phyloP scores from a whole-genome alignment of 2,329 filamentous ascomycete species.

The Exophiala bonariae region DNA sequence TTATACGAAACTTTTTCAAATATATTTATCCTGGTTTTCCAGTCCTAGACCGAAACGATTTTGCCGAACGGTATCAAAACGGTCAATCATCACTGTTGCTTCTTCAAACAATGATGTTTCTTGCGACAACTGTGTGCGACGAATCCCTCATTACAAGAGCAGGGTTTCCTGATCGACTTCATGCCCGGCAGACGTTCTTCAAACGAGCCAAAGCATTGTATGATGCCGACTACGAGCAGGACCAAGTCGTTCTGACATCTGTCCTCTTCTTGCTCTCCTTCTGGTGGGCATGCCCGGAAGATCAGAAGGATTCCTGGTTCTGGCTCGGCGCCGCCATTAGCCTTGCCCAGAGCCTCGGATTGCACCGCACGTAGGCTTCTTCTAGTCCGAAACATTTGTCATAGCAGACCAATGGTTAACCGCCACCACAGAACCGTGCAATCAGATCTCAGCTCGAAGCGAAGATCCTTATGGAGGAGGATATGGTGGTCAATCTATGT shows the following conservation, averaged over 20 bases:
- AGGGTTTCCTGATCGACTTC: slow-evolving; percentile 52
- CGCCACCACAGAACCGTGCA: slow-evolving; percentile 19
- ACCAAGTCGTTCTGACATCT: slow-evolving; percentile 24
- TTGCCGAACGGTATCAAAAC: slow-evolving; percentile 89
- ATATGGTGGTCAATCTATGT: slow-evolving; percentile 28
- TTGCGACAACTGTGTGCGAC: slow-evolving; percentile 89
- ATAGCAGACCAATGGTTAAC: slow-evolving; percentile 4
- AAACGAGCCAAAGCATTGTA: slow-evolving; percentile 28
- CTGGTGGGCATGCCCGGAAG: slow-evolving; percentile 30
- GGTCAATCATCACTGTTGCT: slow-evolving; percentile 86
- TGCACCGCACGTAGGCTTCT: slow-evolving; percentile 29
- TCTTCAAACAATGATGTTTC: slow-evolving; percentile 82
- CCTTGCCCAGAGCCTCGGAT: slow-evolving; percentile 29
- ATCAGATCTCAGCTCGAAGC: slow-evolving; percentile 7
- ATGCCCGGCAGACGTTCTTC: slow-evolving; percentile 67
- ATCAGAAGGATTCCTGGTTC: slow-evolving; percentile 32
- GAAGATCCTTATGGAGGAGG: slow-evolving; percentile 25
- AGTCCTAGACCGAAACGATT: slow-evolving; percentile 85
- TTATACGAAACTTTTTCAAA: not conserved
- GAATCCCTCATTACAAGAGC: slow-evolving; percentile 61
- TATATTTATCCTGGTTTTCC: not conserved
- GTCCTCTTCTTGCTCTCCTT: slow-evolving; percentile 26
- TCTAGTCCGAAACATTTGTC: not conserved
- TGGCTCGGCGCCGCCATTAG: slow-evolving; percentile 30
- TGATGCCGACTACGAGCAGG: slow-evolving; percentile 29